phyloP scores from a whole-genome alignment of 441 rosid genomes.

The Populus tomentosa region DNA sequence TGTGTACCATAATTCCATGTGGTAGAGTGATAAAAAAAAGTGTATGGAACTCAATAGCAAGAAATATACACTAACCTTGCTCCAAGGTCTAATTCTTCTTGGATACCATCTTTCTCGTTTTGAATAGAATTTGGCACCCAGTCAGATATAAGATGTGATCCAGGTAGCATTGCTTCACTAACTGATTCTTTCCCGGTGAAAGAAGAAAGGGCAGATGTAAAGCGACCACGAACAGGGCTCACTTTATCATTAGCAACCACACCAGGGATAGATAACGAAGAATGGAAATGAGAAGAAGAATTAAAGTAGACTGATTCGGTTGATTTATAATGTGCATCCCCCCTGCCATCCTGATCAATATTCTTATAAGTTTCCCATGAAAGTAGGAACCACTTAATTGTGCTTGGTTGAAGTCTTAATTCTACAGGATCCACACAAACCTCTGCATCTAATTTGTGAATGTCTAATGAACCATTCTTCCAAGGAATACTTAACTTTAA shows the following conservation, averaged over 20 bases:
- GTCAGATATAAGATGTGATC: constrained; percentile 65
- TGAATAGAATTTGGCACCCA: constrained; percentile 69
- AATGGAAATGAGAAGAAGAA: constrained; percentile 38
- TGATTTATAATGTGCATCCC: constrained; percentile 22
- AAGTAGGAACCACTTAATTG: constrained; percentile 65
- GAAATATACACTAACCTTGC: constrained; percentile 61
- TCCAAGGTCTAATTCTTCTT: constrained; percentile 69
- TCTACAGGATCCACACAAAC: constrained; percentile 76
- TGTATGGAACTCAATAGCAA: constrained; percentile 1
- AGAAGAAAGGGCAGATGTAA: constrained; percentile 37
- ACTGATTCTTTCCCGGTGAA: constrained; percentile 36
- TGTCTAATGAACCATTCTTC: constrained; percentile 91
- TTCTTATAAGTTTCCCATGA: constrained; percentile 52
- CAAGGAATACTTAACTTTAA: constrained; percentile 91
- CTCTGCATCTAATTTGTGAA: constrained; percentile 84
- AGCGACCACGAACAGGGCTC: constrained; percentile 21
- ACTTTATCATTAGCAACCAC: constrained; percentile 19
- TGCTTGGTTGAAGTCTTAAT: constrained; percentile 64
- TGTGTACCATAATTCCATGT: not conserved
- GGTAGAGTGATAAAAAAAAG: not conserved
- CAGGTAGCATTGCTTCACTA: constrained; percentile 49
- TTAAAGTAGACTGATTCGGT: constrained; percentile 45
- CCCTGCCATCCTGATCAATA: constrained; percentile 28
- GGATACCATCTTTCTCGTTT: constrained; percentile 30
- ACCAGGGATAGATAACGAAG: constrained; percentile 30